Percentiles rank a stretch among this genome's conserved stretches.
These are phyloP conservation scores for Pseudozyma pruni DNA, from an alignment of 1,284 basidiomycete species.

Conservation along the genomic window DNA sequence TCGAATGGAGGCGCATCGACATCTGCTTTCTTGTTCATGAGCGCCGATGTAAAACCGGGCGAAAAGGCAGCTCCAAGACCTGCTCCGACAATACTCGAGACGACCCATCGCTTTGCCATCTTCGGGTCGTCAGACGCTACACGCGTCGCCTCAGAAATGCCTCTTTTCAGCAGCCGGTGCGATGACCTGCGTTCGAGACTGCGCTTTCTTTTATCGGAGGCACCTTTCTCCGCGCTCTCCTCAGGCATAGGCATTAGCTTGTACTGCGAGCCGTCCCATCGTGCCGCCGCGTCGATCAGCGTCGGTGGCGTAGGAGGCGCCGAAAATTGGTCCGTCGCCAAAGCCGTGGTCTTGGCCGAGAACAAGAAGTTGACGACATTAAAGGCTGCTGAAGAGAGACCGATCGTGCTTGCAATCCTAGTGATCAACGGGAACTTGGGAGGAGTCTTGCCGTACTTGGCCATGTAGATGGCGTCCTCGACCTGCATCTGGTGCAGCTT, in stretches of 20 bases:
- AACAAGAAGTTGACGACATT: conserved; percentile 36
- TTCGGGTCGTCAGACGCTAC: background rate
- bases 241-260: conserved; percentile 15
- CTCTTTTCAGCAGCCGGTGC: background rate
- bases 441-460: conserved; percentile 20
- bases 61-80: conserved; percentile 6
- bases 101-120: conserved; percentile 10
- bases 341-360: conserved; percentile 29
- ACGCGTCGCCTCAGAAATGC: conserved; percentile 15
- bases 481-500: conserved; percentile 11
- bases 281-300: conserved; percentile 25
- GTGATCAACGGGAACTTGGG: conserved; percentile 34
- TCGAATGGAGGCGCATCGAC: conserved; percentile 29
- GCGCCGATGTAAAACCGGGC: conserved; percentile 1
- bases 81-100: conserved; percentile 1
- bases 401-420: conserved; percentile 14
- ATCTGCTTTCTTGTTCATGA: conserved; percentile 2
- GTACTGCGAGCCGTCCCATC: conserved; percentile 20
- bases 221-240: background rate
- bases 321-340: conserved; percentile 24
- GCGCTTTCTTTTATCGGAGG: conserved; percentile 5
- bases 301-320: conserved; percentile 36
- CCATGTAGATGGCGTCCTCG: conserved; percentile 23
- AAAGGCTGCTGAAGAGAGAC: conserved; percentile 12
- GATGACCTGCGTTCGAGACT: background rate